phyloP scores from a whole-genome alignment of 495 filamentous ascomycete genomes.

The Podospora australis region DNA sequence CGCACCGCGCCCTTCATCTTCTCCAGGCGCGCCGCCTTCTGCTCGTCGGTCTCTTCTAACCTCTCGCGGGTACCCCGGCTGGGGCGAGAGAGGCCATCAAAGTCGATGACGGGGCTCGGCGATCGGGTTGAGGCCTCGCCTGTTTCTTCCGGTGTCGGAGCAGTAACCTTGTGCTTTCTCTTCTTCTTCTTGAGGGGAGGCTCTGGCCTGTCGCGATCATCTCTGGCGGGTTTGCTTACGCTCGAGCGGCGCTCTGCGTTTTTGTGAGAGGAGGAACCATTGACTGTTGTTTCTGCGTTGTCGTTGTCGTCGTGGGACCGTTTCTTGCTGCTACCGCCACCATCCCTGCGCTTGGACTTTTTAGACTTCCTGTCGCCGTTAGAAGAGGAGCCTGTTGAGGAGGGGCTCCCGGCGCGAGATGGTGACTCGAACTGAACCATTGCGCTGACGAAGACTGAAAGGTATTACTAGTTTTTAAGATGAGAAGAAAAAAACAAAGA shows the following conservation, averaged over 20 bases:
- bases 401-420: slow-evolving; percentile 20
- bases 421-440: slow-evolving; percentile 17
- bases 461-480: background rate
- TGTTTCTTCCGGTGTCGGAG: slow-evolving; percentile 8
- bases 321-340: slow-evolving; percentile 17
- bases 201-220: slow-evolving; percentile 63
- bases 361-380: slow-evolving; percentile 10
- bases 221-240: slow-evolving; percentile 63
- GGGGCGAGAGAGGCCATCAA: slow-evolving; percentile 67
- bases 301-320: slow-evolving; percentile 5
- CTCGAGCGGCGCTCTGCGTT: slow-evolving; percentile 38
- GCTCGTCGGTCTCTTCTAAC: slow-evolving; percentile 68
- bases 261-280: slow-evolving; percentile 9
- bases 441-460: background rate
- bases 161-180: slow-evolving; percentile 25
- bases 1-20: slow-evolving; percentile 79
- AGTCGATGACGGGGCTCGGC: slow-evolving; percentile 63
- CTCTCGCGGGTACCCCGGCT: slow-evolving; percentile 72
- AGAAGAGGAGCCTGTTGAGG: slow-evolving; percentile 12
- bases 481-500: background rate
- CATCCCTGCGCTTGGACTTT: slow-evolving; percentile 8
- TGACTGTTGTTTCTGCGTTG: slow-evolving; percentile 15
- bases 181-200: slow-evolving; percentile 34
- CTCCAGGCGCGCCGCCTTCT: slow-evolving; percentile 61
- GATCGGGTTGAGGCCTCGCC: slow-evolving; percentile 30